These are phyloP conservation scores for Leccinum disarticulatum DNA, from an alignment of 768 basidiomycete species.

Conservation along the genomic window DNA sequence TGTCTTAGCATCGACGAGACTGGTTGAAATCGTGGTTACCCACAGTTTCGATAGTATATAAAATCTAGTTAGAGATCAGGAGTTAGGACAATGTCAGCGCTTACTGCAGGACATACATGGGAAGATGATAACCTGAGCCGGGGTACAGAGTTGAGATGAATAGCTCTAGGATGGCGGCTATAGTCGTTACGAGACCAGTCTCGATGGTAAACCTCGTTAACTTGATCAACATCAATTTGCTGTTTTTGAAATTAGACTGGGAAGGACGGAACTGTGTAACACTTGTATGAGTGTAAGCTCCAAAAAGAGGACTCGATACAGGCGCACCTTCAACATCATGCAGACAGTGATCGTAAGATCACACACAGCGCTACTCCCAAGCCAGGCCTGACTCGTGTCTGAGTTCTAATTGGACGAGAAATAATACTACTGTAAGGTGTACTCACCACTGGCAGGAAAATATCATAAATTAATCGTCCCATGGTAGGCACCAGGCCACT, in stretches of 20 bases:
- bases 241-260: slow-evolving; percentile 2
- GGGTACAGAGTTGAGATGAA: neutral
- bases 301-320: neutral
- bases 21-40: neutral
- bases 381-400: neutral
- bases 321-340: neutral
- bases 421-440: neutral
- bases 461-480: too few species aligned
- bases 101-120: slow-evolving; percentile 15
- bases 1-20: neutral
- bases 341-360: neutral
- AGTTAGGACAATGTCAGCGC: too few species aligned
- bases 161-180: slow-evolving; percentile 18
- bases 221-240: slow-evolving; percentile 3
- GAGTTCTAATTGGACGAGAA: neutral
- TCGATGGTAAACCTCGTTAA: slow-evolving; percentile 26
- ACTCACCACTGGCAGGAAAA: neutral
- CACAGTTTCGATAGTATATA: neutral
- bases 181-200: slow-evolving; percentile 24
- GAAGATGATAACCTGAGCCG: slow-evolving; percentile 10
- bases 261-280: slow-evolving; percentile 15
- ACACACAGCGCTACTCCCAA: neutral
- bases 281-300: neutral
- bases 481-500: neutral
- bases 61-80: too few species aligned